Evolutionary conservation across 805 yeast species (phyloP), one percentile per base, ranked within the genome.

Genomic region (Phaffomyces opuntiae): DNA sequence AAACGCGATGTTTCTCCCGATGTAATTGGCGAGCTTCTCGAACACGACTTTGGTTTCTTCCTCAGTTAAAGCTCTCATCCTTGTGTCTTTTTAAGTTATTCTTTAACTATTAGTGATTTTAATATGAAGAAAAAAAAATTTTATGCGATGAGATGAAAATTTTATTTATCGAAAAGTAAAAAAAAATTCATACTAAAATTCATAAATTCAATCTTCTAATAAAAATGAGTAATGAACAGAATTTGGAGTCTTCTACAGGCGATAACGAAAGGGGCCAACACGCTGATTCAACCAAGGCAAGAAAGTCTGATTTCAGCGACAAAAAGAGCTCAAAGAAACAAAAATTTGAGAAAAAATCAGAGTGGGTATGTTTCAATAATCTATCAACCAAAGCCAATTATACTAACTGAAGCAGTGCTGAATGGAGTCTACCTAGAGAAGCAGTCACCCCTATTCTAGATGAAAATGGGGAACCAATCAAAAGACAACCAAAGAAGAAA

Each of bases 11-110:
- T 91, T 93, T 64, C 96, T 77, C n/a, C 99, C 99, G 54, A 93
- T 87, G 61, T 93, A 93, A 65, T 85, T 91, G 50, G 98, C 97
- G 47, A 93, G 77, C 68, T 93, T 93, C 62, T 93, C 98, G 64
- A 93, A 91, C 37, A 93, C 96, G 16, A 84, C 91, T 64, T 86
- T 88, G 38, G 99, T 91, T 64, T 93, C 99, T 65, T 89, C 96
- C 64, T 91, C 99, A 53, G 98, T 91, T 54, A 91, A 75, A 42
- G 89, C 87, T 74, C 99, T 84, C 99, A 91, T 91, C 8, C 3
- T 17, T 17, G 19, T 2, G 19, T 17, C 19, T 17, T 17, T 17
- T 17, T 24, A 12, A 4, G 8, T 11, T 7, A 16, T 7, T 31
- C 16, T 43, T 8, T 19, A 14, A 16, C 24, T 31, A 21, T 27